phyloP scores from a whole-genome alignment of 2,329 filamentous ascomycete species.

The Drechslerella dactyloides region DNA sequence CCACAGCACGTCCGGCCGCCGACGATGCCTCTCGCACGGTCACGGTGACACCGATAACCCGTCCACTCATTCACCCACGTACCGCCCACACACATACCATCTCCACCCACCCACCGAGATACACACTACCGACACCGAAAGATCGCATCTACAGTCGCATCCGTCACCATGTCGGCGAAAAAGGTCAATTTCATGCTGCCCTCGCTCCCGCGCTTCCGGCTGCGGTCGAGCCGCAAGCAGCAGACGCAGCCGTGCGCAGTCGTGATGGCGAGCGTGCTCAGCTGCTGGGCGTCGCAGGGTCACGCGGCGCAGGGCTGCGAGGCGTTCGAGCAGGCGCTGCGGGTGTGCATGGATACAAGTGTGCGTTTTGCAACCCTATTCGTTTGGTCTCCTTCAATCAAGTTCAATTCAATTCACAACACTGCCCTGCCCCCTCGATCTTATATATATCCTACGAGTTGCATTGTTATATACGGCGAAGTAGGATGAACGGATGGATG shows the following conservation, averaged over 20 bases:
- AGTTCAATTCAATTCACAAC: no score
- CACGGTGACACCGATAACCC: slow-evolving; percentile 17
- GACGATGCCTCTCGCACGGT: slow-evolving; percentile 29
- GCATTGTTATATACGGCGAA: no score
- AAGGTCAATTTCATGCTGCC: slow-evolving; percentile 61
- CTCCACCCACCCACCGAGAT: not conserved
- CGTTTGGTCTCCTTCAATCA: no score
- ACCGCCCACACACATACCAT: not conserved
- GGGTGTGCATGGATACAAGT: slow-evolving; percentile 79
- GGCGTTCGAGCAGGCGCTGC: slow-evolving; percentile 67
- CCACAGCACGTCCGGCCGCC: not conserved
- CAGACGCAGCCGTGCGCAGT: slow-evolving; percentile 70
- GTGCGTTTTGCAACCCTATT: no score
- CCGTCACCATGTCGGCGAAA: slow-evolving; percentile 25
- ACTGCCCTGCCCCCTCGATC: no score
- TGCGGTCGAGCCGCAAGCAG: slow-evolving; percentile 69
- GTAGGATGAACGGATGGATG: no score
- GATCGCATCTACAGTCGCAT: no score
- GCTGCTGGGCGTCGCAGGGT: slow-evolving; percentile 62
- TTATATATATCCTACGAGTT: no score
- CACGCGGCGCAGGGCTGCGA: slow-evolving; percentile 65
- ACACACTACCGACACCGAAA: not conserved
- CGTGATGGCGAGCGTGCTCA: slow-evolving; percentile 70
- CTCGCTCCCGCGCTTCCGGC: slow-evolving; percentile 68
- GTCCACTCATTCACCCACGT: no score